phyloP scores from a whole-genome alignment of 2,329 filamentous ascomycete species.

The Penicillium sp. region DNA sequence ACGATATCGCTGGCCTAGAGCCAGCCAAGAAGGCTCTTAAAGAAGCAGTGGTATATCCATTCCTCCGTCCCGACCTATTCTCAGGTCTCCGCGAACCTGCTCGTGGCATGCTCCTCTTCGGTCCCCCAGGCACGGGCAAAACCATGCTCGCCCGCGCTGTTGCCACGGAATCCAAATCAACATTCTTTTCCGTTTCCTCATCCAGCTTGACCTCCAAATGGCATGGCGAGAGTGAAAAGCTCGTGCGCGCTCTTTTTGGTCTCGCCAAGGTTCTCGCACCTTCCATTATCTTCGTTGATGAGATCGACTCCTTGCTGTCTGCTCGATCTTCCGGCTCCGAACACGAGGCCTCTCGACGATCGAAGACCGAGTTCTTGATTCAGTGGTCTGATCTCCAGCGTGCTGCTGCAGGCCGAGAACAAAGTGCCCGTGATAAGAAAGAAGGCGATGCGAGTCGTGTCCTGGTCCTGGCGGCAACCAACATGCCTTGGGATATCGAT shows the following conservation, averaged over 20 bases:
- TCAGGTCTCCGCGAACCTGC: constrained; percentile 94
- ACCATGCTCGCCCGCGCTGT: constrained; percentile 96
- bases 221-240: constrained; percentile 93
- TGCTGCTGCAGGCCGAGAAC: constrained; percentile 84
- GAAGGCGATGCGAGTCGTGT: constrained; percentile 85
- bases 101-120: constrained; percentile 92
- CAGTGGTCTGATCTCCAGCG: constrained; percentile 95
- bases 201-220: constrained; percentile 96
- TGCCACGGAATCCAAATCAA: constrained; percentile 90
- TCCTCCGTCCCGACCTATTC: constrained; percentile 92
- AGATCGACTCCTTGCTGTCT: constrained; percentile 93
- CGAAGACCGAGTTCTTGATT: constrained; percentile 97
- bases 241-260: constrained; percentile 88
- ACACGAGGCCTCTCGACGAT: constrained; percentile 88
- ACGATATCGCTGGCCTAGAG: constrained; percentile 88
- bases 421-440: constrained; percentile 65
- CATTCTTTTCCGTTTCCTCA: constrained; percentile 96
- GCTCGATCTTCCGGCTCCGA: constrained; percentile 78
- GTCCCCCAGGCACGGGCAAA: constrained; percentile 96
- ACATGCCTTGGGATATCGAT: constrained; percentile 96
- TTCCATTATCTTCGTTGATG: constrained; percentile 97
- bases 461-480: constrained; percentile 91
- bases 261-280: constrained; percentile 89
- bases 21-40: constrained; percentile 89
- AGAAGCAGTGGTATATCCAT: constrained; percentile 96